Evolutionary conservation across 2,329 filamentous ascomycete species (phyloP).

Genomic region (Myriosclerotinia curreyana): DNA sequence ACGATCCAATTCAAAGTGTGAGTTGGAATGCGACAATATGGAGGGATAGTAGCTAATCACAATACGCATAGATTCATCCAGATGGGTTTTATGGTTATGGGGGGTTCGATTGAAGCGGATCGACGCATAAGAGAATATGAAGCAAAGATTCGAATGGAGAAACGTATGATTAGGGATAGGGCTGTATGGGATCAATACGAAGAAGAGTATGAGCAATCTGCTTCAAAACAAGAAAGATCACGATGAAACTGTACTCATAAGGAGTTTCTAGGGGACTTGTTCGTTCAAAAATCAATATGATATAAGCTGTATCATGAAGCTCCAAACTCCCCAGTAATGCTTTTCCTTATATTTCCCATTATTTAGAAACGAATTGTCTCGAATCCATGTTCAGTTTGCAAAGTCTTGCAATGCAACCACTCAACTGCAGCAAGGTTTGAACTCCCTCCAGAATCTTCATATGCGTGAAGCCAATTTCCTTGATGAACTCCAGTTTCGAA

Average conservation of each 20-base stretch:
- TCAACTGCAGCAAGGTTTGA: slow-evolving; percentile 89
- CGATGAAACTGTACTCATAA: slow-evolving; percentile 24
- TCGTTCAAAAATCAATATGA: slow-evolving; percentile 19
- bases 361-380: slow-evolving; percentile 60
- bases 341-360: slow-evolving; percentile 24
- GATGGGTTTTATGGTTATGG: slow-evolving; percentile 70
- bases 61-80: slow-evolving; percentile 64
- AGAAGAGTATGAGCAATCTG: slow-evolving; percentile 45
- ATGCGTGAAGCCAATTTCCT: slow-evolving; percentile 97
- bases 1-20: slow-evolving; percentile 78
- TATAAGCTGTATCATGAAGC: slow-evolving; percentile 19
- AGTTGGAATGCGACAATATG: slow-evolving; percentile 36
- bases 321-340: slow-evolving; percentile 32
- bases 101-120: slow-evolving; percentile 74
- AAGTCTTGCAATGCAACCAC: slow-evolving; percentile 84
- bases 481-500: slow-evolving; percentile 94
- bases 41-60: not conserved
- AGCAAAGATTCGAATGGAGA: slow-evolving; percentile 60
- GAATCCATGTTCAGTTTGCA: slow-evolving; percentile 98
- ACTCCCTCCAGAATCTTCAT: slow-evolving; percentile 99
- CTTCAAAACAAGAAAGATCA: slow-evolving; percentile 23
- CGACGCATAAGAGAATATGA: slow-evolving; percentile 65
- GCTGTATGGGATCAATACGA: slow-evolving; percentile 68
- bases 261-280: slow-evolving; percentile 10
- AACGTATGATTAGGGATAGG: slow-evolving; percentile 60